A percentile compares a stretch with the other conserved stretches of the same genome.
phyloP scores from a whole-genome alignment of 2,329 filamentous ascomycete species.

The Diplodia sapinea region DNA sequence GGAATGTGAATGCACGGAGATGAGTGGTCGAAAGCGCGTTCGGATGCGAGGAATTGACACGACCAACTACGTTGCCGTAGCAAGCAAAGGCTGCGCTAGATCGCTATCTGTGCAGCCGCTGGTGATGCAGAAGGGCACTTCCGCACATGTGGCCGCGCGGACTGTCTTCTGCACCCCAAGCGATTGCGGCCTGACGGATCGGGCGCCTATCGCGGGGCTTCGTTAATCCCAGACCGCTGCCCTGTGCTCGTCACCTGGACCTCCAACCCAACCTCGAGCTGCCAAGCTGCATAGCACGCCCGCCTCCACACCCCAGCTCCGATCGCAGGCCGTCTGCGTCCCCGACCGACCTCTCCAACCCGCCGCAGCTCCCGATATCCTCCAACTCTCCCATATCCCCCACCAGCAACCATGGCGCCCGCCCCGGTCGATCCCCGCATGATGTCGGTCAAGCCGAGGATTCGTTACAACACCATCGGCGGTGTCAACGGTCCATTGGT shows the following conservation, averaged over 20 bases:
- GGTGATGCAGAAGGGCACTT: conserved; percentile 1
- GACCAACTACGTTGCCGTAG: not conserved
- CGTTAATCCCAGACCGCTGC: conserved; percentile 25
- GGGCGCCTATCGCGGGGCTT: conserved; percentile 26
- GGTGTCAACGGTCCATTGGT: conserved; percentile 98
- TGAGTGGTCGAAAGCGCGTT: not conserved
- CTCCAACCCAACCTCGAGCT: conserved; percentile 31
- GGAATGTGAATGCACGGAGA: not conserved
- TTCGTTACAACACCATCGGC: conserved; percentile 97
- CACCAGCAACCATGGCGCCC: conserved; percentile 42
- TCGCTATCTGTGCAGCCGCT: not conserved
- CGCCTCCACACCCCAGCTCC: conserved; percentile 27
- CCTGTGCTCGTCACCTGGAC: conserved; percentile 30
- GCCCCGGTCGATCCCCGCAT: conserved; percentile 55
- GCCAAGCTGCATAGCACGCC: conserved; percentile 30
- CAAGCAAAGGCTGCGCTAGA: not conserved
- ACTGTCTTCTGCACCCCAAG: conserved; percentile 1
- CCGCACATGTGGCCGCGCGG: conserved; percentile 1
- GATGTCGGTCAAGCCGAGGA: conserved; percentile 68
- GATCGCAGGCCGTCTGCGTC: conserved; percentile 29
- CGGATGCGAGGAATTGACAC: not conserved
- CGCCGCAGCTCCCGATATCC: conserved; percentile 26
- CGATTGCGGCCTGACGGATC: conserved; percentile 17
- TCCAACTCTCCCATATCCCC: not conserved
- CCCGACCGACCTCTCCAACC: not conserved